A percentile compares a stretch with the other conserved stretches of the same genome.
Conservation (phyloP, 805 yeast genomes). For the Phaffomyces antillensis region DNA sequence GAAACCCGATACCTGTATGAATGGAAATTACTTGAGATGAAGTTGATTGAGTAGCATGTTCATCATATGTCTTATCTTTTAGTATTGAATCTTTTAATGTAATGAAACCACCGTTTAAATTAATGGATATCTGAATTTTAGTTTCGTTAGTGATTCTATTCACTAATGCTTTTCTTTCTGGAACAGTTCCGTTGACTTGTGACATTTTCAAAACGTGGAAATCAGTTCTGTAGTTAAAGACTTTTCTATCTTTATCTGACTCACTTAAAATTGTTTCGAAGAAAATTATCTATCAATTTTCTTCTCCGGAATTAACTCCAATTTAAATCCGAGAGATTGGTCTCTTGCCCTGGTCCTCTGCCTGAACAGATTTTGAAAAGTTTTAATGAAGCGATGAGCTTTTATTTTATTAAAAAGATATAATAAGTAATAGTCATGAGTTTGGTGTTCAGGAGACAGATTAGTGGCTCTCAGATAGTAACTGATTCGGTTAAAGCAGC, state of each 20-base stretch:
- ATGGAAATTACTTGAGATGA: constrained; percentile 67
- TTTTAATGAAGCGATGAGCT: background rate
- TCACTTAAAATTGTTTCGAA: background rate
- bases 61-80: constrained; percentile 26
- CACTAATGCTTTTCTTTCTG: constrained; percentile 28
- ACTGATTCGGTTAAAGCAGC: constrained; percentile 13
- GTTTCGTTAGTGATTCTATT: constrained; percentile 85
- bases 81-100: constrained; percentile 56
- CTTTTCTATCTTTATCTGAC: background rate
- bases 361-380: background rate
- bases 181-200: background rate
- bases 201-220: background rate
- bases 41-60: constrained; percentile 65
- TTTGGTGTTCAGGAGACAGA: constrained; percentile 2
- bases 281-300: no score
- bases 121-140: constrained; percentile 76
- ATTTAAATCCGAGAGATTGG: background rate
- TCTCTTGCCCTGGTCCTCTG: background rate
- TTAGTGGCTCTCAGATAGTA: background rate
- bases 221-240: background rate
- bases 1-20: constrained; percentile 89
- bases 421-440: background rate
- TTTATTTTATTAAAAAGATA: no score
- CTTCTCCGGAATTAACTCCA: background rate
- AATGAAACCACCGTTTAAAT: constrained; percentile 80